Evolutionary conservation across 2,329 filamentous ascomycete species (phyloP), one percentile per base, ranked within the genome.

Genomic region (Aspergillus pseudonomiae): DNA sequence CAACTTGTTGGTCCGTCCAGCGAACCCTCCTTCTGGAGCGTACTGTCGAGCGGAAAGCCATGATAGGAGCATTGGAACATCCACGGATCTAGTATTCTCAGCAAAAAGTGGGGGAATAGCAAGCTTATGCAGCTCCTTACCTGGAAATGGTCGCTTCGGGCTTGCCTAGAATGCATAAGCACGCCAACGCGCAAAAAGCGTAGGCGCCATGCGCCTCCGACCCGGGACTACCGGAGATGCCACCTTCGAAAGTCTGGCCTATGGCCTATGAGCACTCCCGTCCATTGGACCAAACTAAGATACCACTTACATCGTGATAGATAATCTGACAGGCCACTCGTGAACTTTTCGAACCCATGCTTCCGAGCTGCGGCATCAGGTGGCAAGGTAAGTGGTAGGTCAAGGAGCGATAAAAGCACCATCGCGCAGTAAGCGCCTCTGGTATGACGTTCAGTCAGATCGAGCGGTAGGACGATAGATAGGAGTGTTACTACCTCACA

Each of bases 161-260:
- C 62, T 89, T 84, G 73, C 92, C 93, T 55, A 98, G 81, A 67
- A 98, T 92, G 72, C 92, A 90, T 60, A 99, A 86, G 78, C 92
- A 96, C 61, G 91, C 95, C 63, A 99, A 82, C 61, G 92, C 94
- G 79, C 94, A 97, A 79, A 98, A 98, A 30, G 94, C 92, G 81
- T 98, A 99, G 67, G 93, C 95, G 65, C 95, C 95, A 80, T 99
- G 95, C 60, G 94, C 95, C 84, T 99, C 95, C 67, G 91, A 89
- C 64, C 90, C 90, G 59, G 94, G 95, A 67, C 90, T 89, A 61
- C 88, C 91, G 68, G 92, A 94, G 70, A 99, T 93, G 56, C 95
- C 95, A 67, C 95, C 95, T 81, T 99, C 95, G 78, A 91, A 97
- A 12, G 92, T 96, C 84, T 98, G 94, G 76, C 91, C 91, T 93